Evolutionary conservation across 805 yeast genomes (phyloP), one percentile per base, ranked within the genome.

Genomic region (Grigorovia transvaalensis): DNA sequence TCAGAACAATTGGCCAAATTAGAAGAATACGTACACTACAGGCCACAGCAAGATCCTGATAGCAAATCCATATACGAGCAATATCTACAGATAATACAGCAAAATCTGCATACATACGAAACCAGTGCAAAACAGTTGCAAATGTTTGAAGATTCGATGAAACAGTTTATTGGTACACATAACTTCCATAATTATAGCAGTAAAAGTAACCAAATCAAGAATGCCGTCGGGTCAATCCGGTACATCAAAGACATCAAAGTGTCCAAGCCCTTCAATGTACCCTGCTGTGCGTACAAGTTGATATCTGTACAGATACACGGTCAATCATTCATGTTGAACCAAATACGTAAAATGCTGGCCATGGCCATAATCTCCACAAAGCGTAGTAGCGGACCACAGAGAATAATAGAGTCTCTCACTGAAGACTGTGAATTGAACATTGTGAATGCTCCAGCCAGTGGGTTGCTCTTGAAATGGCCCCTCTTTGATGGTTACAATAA

Each of bases 241-340:
- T 83, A 70, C 64, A 88, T 89, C 85, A 84, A 83, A 59, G 66
- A 76, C n/a, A 73, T 88, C 47, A 73, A 76, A 0, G 90, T 87
- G 0, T 75, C 85, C 15, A 88, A 85, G 1, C 96, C 96, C 1
- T 84, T 85, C 63, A 84, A 93, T 7, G 95, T 46, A 5, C 6
- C n/a, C 3, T 15, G 38, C 11, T 29, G 20, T 9, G n/a, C 17
- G n/a, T 42, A 44, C 9, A 50, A 89, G 63, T 89, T 96, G 96
- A 75, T 85, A 1, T 84, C 95, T 1, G 81, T 89, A 61, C 87
- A 87, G 70, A 84, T 89, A 58, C 96, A 89, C 66, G 97, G 97
- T 7, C 96, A 90, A 70, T 85, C 95, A 8, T 90, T 89, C 67
- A 90, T 89, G 96, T 74, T 89, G 53, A 96, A 89, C 69, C 96